Evolutionary conservation across 2,329 filamentous ascomycete genomes (phyloP).

Genomic region (Graphilbum fragrans): DNA sequence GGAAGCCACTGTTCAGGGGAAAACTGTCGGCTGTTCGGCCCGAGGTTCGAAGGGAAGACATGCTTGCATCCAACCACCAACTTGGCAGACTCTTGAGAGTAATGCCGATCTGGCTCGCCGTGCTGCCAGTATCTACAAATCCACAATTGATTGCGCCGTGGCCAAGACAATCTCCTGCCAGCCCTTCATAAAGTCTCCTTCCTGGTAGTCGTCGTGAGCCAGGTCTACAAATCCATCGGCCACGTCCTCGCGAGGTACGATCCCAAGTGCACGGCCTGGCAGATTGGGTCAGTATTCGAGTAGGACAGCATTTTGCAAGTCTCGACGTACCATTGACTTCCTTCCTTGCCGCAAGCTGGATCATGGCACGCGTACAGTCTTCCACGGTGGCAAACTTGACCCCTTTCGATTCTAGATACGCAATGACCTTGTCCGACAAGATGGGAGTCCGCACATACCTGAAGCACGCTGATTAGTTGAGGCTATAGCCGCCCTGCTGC

Average conservation of each 20-base stretch:
- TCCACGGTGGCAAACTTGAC: slow-evolving; percentile 7
- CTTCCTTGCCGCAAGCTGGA: slow-evolving; percentile 1
- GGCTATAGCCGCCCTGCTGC: neutral
- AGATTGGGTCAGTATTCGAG: neutral
- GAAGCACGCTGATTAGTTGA: neutral
- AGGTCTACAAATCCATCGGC: slow-evolving; percentile 4
- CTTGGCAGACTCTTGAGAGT: no score
- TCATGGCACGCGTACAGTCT: slow-evolving; percentile 3
- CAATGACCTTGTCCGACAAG: slow-evolving; percentile 1
- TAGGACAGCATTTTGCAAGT: neutral
- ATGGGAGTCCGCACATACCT: slow-evolving; percentile 6
- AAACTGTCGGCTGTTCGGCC: no score
- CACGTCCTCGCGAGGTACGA: slow-evolving; percentile 5
- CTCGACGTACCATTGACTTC: slow-evolving; percentile 1
- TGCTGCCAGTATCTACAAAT: no score
- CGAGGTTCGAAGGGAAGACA: no score
- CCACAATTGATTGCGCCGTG: slow-evolving; percentile 1
- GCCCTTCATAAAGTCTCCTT: slow-evolving; percentile 4
- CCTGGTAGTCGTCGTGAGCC: slow-evolving; percentile 5
- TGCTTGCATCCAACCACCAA: no score
- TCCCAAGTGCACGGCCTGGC: slow-evolving; percentile 2
- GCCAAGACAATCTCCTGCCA: slow-evolving; percentile 3
- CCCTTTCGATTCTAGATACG: slow-evolving; percentile 1
- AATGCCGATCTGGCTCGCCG: no score
- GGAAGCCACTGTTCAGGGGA: no score